phyloP scores from a whole-genome alignment of 169 alveolate genomes.

The Plasmodium relictum region DNA sequence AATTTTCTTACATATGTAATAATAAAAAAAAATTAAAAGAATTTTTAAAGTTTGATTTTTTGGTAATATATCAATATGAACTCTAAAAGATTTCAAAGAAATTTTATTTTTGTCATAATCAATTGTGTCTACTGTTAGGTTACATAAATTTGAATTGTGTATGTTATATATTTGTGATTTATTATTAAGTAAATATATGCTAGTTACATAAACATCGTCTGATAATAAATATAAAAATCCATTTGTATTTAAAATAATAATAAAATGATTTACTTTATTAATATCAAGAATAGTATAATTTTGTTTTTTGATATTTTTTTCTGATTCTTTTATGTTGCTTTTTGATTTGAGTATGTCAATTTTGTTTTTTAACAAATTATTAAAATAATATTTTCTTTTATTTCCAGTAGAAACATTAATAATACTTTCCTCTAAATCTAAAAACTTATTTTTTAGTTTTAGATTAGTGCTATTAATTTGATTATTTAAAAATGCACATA shows the following conservation, averaged over 20 bases:
- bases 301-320: background rate
- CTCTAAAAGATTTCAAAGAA: constrained; percentile 33
- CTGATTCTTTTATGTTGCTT: background rate
- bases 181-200: constrained; percentile 36
- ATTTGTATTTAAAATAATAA: constrained; percentile 49
- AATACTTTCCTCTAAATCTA: constrained; percentile 6
- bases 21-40: constrained; percentile 50
- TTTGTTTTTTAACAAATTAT: constrained; percentile 10
- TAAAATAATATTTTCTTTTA: constrained; percentile 5
- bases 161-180: constrained; percentile 52
- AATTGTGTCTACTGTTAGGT: constrained; percentile 62
- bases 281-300: constrained; percentile 34
- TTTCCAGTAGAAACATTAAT: constrained; percentile 38
- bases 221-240: constrained; percentile 68
- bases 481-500: constrained; percentile 57
- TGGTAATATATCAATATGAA: constrained; percentile 59
- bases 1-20: constrained; percentile 72
- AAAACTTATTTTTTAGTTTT: background rate
- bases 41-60: constrained; percentile 48
- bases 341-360: constrained; percentile 20
- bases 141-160: constrained; percentile 39
- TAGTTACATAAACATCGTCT: constrained; percentile 51
- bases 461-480: constrained; percentile 57
- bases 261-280: constrained; percentile 43
- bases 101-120: constrained; percentile 32